A percentile compares a stretch with the other conserved stretches of the same genome.
Conservation (phyloP, 2,329 filamentous ascomycete genomes). For the Cercospora nicotianae region DNA sequence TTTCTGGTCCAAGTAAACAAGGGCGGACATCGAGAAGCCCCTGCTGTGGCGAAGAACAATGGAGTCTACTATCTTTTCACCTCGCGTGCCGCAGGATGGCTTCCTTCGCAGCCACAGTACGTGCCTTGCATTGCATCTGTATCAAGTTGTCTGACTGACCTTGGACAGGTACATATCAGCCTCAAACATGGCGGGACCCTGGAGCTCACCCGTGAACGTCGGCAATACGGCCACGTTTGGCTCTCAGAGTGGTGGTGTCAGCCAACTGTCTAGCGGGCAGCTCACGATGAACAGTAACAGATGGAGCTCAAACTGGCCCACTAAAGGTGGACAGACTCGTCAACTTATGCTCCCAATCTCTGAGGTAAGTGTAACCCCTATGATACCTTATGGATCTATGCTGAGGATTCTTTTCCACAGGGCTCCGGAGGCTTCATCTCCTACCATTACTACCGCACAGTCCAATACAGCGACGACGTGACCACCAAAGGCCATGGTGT, state of each 20-base stretch:
- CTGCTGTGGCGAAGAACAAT: slow-evolving; percentile 22
- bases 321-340: slow-evolving; percentile 20
- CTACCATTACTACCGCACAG: slow-evolving; percentile 23
- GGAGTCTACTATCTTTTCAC: slow-evolving; percentile 28
- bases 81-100: slow-evolving; percentile 26
- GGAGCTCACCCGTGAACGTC: slow-evolving; percentile 21
- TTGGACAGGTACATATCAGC: slow-evolving; percentile 17
- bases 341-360: slow-evolving; percentile 25
- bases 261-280: slow-evolving; percentile 11
- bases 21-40: slow-evolving; percentile 23
- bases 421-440: slow-evolving; percentile 23
- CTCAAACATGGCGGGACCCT: slow-evolving; percentile 20
- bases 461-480: slow-evolving; percentile 26
- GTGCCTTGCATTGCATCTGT: too few relatives aligned
- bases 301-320: slow-evolving; percentile 26
- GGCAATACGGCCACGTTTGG: slow-evolving; percentile 26
- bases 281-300: slow-evolving; percentile 23
- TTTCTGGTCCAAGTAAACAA: slow-evolving; percentile 22
- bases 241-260: slow-evolving; percentile 26
- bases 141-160: too few relatives aligned
- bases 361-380: not conserved
- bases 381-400: not conserved
- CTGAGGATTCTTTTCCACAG: slow-evolving; percentile 8
- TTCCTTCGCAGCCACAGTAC: slow-evolving; percentile 25
- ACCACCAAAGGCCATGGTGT: slow-evolving; percentile 18